Percentiles rank a stretch among this genome's conserved stretches.
phyloP scores from a whole-genome alignment of 345 rosid genomes.

The Pelargonium nanum region DNA sequence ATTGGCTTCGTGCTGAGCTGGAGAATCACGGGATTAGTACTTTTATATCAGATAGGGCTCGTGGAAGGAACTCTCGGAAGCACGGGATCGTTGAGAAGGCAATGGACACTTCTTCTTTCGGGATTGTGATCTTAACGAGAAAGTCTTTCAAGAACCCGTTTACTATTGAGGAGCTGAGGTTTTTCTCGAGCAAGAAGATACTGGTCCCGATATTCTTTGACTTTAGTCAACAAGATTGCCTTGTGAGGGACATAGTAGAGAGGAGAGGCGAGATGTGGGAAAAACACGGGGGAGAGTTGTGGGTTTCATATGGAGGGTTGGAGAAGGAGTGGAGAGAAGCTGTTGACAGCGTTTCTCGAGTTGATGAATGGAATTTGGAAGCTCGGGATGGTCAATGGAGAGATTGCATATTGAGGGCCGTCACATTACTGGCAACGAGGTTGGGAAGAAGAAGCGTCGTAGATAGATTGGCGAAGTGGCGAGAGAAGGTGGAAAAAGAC shows the following conservation, averaged over 20 bases:
- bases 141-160: constrained; percentile 72
- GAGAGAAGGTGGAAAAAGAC: constrained; percentile 67
- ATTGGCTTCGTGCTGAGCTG: constrained; percentile 84
- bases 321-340: constrained; percentile 98
- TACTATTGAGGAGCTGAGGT: constrained; percentile 77
- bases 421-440: constrained; percentile 57
- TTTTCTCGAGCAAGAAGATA: constrained; percentile 74
- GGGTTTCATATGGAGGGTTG: constrained; percentile 72
- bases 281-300: constrained; percentile 77
- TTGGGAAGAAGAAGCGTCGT: constrained; percentile 89
- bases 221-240: constrained; percentile 67
- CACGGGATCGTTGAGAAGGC: constrained; percentile 60
- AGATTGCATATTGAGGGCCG: constrained; percentile 68
- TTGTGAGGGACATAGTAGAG: constrained; percentile 88
- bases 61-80: constrained; percentile 61
- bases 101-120: constrained; percentile 80
- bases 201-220: constrained; percentile 86
- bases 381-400: constrained; percentile 91
- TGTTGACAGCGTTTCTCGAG: constrained; percentile 49
- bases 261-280: constrained; percentile 94
- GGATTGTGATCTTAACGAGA: constrained; percentile 67
- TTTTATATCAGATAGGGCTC: constrained; percentile 69
- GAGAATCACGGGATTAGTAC: constrained; percentile 93
- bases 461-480: constrained; percentile 73
- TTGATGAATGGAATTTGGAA: constrained; percentile 85